These are phyloP conservation scores for Emericellopsis atlantica DNA, from an alignment of 2,329 filamentous ascomycete genomes.

Conservation along the genomic window DNA sequence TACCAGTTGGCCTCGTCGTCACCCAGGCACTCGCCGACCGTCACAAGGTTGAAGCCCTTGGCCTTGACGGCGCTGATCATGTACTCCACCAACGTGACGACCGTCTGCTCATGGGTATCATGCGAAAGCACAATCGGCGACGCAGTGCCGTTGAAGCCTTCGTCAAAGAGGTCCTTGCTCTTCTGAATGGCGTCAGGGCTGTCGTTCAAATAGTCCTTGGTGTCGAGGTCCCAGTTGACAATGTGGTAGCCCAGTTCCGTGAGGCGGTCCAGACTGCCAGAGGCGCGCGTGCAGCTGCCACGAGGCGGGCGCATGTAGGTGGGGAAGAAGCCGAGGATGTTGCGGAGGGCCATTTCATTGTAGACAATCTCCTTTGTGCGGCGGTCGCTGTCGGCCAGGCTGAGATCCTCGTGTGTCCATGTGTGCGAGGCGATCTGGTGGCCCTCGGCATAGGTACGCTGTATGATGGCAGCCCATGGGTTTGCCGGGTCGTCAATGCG, in stretches of 20 bases:
- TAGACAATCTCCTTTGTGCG: constrained; percentile 25
- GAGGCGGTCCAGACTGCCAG: constrained; percentile 24
- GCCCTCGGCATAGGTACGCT: constrained; percentile 25
- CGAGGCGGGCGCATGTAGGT: constrained; percentile 32
- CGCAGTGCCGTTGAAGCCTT: constrained; percentile 11
- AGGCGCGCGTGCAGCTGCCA: constrained; percentile 24
- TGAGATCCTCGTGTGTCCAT: constrained; percentile 32
- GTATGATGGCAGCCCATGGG: constrained; percentile 22
- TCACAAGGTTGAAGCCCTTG: constrained; percentile 34
- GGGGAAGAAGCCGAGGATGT: constrained; percentile 26
- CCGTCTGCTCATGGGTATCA: constrained; percentile 36
- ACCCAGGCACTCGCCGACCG: constrained; percentile 45
- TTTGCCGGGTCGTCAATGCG: constrained; percentile 23
- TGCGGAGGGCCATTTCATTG: constrained; percentile 29
- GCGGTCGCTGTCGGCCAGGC: constrained; percentile 17
- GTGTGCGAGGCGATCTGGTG: constrained; percentile 35
- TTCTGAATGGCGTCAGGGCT: constrained; percentile 32
- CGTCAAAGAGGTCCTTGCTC: constrained; percentile 24
- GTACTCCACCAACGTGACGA: constrained; percentile 24
- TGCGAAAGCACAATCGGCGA: constrained; percentile 40
- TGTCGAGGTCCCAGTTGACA: constrained; percentile 45
- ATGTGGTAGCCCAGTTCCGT: constrained; percentile 38
- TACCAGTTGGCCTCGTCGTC: constrained; percentile 41
- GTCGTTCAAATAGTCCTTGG: constrained; percentile 45
- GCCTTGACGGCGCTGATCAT: constrained; percentile 27